Evolutionary conservation across 176 grass and related monocot genomes (phyloP).

Genomic region (Raddia distichophylla): DNA sequence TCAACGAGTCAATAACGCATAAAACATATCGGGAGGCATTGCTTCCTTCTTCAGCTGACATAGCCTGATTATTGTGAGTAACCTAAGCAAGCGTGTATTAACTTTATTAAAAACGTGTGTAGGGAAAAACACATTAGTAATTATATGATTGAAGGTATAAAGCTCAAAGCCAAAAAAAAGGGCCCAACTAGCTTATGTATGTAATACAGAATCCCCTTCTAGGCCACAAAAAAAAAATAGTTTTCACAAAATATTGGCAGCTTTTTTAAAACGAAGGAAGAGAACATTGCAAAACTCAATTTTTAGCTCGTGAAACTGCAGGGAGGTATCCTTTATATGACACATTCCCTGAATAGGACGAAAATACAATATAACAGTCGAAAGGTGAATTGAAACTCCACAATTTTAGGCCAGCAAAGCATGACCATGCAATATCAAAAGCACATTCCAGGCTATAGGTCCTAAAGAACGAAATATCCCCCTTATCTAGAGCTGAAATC

Average conservation of each 20-base stretch:
- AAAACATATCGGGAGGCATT: slow-evolving; percentile 42
- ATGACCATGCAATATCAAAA: background rate
- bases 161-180: slow-evolving; percentile 23
- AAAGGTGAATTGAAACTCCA: background rate
- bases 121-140: slow-evolving; percentile 7
- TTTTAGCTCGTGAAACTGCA: background rate
- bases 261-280: background rate
- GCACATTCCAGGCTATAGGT: background rate
- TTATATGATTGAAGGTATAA: background rate
- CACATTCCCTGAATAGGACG: slow-evolving; percentile 2
- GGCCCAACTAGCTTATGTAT: background rate
- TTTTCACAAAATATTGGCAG: background rate
- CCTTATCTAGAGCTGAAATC: background rate
- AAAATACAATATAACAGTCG: background rate
- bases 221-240: background rate
- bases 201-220: background rate
- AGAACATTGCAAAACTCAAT: background rate
- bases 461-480: background rate
- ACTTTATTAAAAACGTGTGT: background rate
- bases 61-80: slow-evolving; percentile 34
- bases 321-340: background rate
- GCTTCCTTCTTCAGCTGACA: slow-evolving; percentile 47
- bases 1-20: slow-evolving; percentile 68
- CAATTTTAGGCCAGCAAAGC: background rate
- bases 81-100: slow-evolving; percentile 28